Percentiles rank a stretch among this genome's conserved stretches.
Conservation (phyloP, 2,329 filamentous ascomycete genomes). For the Colletotrichum agaves region DNA sequence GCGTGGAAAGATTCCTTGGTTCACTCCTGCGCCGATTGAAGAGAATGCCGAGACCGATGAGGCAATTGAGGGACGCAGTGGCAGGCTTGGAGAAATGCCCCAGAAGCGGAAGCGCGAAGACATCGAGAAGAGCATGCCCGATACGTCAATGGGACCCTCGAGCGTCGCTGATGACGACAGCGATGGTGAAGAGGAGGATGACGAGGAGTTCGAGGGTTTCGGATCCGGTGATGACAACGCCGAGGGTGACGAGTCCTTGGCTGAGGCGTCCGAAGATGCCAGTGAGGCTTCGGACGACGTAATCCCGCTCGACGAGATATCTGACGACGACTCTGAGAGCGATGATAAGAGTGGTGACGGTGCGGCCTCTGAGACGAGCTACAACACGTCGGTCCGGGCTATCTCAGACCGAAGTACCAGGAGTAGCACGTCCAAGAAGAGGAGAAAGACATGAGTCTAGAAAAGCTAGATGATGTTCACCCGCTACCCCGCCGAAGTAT, state of each 20-base stretch:
- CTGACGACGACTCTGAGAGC: conserved; percentile 38
- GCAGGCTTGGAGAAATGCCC: conserved; percentile 86
- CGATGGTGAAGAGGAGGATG: conserved; percentile 47
- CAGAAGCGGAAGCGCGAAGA: conserved; percentile 79
- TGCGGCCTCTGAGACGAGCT: conserved; percentile 33
- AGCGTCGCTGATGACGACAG: conserved; percentile 40
- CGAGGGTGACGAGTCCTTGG: conserved; percentile 41
- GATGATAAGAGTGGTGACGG: conserved; percentile 29
- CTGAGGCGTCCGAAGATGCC: conserved; percentile 26
- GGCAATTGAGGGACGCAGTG: conserved; percentile 76
- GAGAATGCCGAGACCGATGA: conserved; percentile 62
- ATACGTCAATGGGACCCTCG: conserved; percentile 45
- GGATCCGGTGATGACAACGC: conserved; percentile 53
- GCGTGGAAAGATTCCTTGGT: conserved; percentile 96
- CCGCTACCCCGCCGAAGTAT: conserved; percentile 26
- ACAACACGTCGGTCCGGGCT: conserved; percentile 36
- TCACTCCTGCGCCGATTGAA: conserved; percentile 78
- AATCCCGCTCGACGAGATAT: conserved; percentile 31
- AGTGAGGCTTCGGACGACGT: conserved; percentile 33
- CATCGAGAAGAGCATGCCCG: conserved; percentile 54
- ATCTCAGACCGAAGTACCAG: conserved; percentile 30
- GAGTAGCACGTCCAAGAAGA: conserved; percentile 30
- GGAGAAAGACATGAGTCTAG: conserved; percentile 33
- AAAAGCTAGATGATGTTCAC: conserved; percentile 19
- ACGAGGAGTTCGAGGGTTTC: conserved; percentile 61